A percentile compares a stretch with the other conserved stretches of the same genome.
These are phyloP conservation scores for Fusarium decemcellulare DNA, from an alignment of 2,329 filamentous ascomycete species.

Conservation along the genomic window DNA sequence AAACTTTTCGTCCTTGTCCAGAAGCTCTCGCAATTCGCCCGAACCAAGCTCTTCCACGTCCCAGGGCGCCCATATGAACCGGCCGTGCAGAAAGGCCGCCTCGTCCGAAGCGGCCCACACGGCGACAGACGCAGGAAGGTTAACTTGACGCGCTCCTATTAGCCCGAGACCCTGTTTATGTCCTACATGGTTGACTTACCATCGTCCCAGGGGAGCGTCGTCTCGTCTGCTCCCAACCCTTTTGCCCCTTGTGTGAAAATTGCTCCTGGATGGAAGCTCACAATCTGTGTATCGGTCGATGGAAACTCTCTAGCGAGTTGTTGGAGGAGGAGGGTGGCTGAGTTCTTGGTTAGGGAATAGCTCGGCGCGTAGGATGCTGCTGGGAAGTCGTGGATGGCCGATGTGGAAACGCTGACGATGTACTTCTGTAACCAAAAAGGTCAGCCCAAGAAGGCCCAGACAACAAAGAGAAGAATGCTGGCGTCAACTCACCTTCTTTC, in stretches of 20 bases:
- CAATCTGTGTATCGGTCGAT: conserved; percentile 3
- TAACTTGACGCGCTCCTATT: neutral
- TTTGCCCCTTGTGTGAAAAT: neutral
- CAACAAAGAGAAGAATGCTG: too few species aligned
- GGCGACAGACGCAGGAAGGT: conserved; percentile 5
- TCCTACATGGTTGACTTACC: neutral
- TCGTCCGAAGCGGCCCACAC: conserved; percentile 9
- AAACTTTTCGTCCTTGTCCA: conserved; percentile 4
- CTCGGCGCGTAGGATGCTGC: conserved; percentile 9
- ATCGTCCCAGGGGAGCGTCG: conserved; percentile 1
- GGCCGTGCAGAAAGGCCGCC: conserved; percentile 5
- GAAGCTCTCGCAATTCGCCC: neutral
- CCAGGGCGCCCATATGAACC: conserved; percentile 9
- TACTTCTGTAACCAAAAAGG: neutral
- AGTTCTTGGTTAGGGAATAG: conserved; percentile 12
- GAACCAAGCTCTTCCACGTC: conserved; percentile 10
- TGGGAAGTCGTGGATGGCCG: conserved; percentile 10
- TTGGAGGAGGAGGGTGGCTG: conserved; percentile 4
- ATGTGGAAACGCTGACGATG: conserved; percentile 8
- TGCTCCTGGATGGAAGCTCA: conserved; percentile 13
- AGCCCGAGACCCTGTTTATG: neutral
- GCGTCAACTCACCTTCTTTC: neutral
- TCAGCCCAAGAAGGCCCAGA: too few species aligned
- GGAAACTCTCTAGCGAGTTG: conserved; percentile 1
- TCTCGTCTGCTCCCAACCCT: neutral